These are phyloP conservation scores for Solanum corneliomulleri DNA, from an alignment of 257 asterid species.

Conservation along the genomic window DNA sequence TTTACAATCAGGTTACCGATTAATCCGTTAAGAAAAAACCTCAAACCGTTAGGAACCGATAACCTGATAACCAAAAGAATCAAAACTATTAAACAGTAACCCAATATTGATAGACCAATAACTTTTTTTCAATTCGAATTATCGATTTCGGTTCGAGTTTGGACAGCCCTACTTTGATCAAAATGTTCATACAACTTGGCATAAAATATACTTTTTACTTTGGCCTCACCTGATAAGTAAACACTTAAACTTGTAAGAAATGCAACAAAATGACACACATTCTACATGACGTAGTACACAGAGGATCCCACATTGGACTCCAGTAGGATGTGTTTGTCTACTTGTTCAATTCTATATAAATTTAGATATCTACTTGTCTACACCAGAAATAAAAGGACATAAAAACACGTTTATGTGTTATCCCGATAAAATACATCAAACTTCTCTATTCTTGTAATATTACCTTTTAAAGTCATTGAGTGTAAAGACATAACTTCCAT, in stretches of 20 bases:
- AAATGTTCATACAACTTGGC: neutral
- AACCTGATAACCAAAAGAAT: too few relatives aligned
- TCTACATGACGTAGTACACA: neutral
- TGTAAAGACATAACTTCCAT: neutral
- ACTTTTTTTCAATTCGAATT: too few relatives aligned
- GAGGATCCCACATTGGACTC: neutral
- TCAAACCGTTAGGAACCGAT: too few relatives aligned
- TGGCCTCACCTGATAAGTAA: neutral
- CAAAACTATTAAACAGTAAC: too few relatives aligned
- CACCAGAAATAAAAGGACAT: neutral
- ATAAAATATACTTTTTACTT: neutral
- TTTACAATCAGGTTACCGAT: too few relatives aligned
- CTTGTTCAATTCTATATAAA: neutral
- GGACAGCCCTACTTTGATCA: neutral
- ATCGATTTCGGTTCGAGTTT: too few relatives aligned
- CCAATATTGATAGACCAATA: too few relatives aligned
- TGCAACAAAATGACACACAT: neutral
- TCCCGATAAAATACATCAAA: neutral
- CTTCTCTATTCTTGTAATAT: neutral
- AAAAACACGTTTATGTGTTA: neutral
- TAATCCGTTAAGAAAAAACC: too few relatives aligned
- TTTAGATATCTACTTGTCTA: neutral
- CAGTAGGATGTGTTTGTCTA: neutral
- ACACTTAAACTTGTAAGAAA: neutral
- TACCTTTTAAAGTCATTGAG: neutral